phyloP scores from a whole-genome alignment of 2,329 filamentous ascomycete genomes.

The Fusarium fujikuroi region DNA sequence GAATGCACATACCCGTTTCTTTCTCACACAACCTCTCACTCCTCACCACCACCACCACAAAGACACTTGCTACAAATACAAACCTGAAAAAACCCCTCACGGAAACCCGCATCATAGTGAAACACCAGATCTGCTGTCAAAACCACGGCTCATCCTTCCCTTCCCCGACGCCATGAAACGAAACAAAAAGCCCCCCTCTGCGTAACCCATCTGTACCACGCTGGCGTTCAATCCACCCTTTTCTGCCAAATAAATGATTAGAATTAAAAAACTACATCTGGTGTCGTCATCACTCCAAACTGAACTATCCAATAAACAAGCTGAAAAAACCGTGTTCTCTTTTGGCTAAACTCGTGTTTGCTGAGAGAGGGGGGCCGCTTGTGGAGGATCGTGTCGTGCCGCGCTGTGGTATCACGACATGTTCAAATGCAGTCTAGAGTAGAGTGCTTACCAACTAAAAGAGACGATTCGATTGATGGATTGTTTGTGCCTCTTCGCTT shows the following conservation, averaged over 20 bases:
- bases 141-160: constrained; percentile 33
- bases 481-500: constrained; percentile 22
- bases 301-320: not conserved
- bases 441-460: not conserved
- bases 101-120: constrained; percentile 17
- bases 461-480: not conserved
- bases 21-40: constrained; percentile 1
- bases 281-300: not conserved
- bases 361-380: not conserved
- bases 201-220: not conserved
- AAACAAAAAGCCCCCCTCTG: not conserved
- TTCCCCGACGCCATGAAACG: constrained; percentile 9
- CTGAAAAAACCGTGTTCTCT: not conserved
- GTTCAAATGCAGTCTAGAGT: not conserved
- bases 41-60: not conserved
- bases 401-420: constrained; percentile 15
- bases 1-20: constrained; percentile 14
- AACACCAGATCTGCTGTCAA: constrained; percentile 34
- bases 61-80: not conserved
- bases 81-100: not conserved
- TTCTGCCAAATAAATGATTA: not conserved
- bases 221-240: not conserved
- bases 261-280: not conserved
- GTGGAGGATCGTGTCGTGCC: constrained; percentile 31
- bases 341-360: constrained; percentile 7